Percentiles rank a stretch among this genome's conserved stretches.
phyloP scores from a whole-genome alignment of 768 basidiomycete species.

The Agrocybe praecox region DNA sequence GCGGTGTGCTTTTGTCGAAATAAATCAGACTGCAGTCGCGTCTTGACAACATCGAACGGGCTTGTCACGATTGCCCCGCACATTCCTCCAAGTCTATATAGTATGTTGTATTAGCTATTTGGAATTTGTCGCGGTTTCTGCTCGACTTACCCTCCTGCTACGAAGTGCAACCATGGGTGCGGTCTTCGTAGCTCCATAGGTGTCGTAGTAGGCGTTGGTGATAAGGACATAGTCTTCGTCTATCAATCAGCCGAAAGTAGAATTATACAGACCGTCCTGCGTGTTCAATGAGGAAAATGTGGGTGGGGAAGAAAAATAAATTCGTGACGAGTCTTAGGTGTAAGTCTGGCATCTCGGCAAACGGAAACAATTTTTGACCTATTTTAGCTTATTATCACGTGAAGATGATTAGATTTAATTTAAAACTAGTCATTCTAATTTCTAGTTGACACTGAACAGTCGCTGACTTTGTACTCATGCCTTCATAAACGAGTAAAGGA shows the following conservation, averaged over 20 bases:
- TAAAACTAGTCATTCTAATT: too few species aligned
- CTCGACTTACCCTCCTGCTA: conserved; percentile 79
- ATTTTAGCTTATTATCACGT: too few species aligned
- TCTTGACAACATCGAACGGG: conserved; percentile 98
- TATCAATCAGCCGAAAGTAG: background rate
- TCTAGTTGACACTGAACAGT: too few species aligned
- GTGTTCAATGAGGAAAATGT: background rate
- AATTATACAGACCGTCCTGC: background rate
- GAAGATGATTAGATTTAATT: too few species aligned
- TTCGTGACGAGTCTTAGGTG: too few species aligned
- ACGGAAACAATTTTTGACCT: too few species aligned
- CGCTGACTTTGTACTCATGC: too few species aligned
- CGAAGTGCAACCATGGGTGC: conserved; percentile 84
- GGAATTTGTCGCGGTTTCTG: background rate
- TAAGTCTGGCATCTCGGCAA: too few species aligned
- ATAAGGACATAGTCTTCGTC: background rate
- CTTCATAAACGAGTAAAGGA: too few species aligned
- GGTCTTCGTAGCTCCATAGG: conserved; percentile 29
- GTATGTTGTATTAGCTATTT: conserved; percentile 11
- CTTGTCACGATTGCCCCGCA: conserved; percentile 96
- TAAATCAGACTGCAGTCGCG: conserved; percentile 90
- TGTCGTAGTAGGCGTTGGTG: conserved; percentile 2
- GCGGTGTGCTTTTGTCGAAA: conserved; percentile 50
- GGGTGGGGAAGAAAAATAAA: too few species aligned
- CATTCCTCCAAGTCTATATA: conserved; percentile 88